phyloP scores from a whole-genome alignment of 495 filamentous ascomycete species.

The Thermochaetoides thermophila region DNA sequence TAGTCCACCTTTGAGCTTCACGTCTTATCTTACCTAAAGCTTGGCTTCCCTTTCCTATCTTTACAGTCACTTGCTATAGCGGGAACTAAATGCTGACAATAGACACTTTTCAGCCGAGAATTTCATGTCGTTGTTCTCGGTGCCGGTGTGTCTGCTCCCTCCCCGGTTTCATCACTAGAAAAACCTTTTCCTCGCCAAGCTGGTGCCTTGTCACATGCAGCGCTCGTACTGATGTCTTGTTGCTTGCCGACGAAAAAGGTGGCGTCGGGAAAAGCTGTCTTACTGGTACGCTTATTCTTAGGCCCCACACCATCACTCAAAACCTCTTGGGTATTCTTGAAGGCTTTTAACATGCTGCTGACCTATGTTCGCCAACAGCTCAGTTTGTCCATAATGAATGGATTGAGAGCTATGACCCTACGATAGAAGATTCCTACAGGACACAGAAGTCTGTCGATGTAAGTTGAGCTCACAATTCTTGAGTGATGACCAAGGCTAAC shows the following conservation, averaged over 20 bases:
- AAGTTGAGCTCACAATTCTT: constrained; percentile 29
- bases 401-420: constrained; percentile 98
- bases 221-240: constrained; percentile 16
- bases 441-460: constrained; percentile 94
- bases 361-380: constrained; percentile 39
- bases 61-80: neutral
- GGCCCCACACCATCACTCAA: neutral
- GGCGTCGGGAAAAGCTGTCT: constrained; percentile 97
- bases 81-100: constrained; percentile 2
- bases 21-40: neutral
- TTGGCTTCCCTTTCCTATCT: neutral
- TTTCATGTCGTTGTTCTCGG: constrained; percentile 23
- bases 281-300: constrained; percentile 51
- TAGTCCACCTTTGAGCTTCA: neutral
- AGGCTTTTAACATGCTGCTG: constrained; percentile 7
- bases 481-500: no score
- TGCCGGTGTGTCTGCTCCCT: constrained; percentile 14
- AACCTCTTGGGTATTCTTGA: no score
- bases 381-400: constrained; percentile 99
- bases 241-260: constrained; percentile 32
- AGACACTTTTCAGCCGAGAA: constrained; percentile 22
- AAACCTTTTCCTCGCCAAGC: constrained; percentile 6
- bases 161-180: neutral
- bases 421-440: constrained; percentile 91
- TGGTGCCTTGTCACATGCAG: constrained; percentile 13